phyloP scores from a whole-genome alignment of 2,329 filamentous ascomycete species.

The Xenoacremonium recifei region DNA sequence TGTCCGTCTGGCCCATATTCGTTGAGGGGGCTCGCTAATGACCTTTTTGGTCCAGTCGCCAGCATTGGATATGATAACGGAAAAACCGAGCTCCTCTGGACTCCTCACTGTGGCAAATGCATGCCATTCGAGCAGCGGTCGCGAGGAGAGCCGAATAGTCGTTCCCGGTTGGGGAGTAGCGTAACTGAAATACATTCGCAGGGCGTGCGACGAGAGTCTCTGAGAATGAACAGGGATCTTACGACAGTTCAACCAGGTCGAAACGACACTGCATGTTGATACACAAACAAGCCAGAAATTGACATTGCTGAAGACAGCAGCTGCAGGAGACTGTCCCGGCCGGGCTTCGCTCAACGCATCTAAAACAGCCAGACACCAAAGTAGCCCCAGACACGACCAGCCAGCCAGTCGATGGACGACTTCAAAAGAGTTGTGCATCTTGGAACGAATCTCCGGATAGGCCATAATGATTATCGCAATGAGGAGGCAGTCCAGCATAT shows the following conservation, averaged over 20 bases:
- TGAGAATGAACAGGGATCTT: too few relatives aligned
- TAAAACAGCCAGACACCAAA: too few relatives aligned
- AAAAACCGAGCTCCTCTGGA: constrained; percentile 50
- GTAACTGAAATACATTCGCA: constrained; percentile 66
- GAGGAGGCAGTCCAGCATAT: constrained; percentile 12
- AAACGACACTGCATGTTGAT: too few relatives aligned
- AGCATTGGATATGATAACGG: constrained; percentile 63
- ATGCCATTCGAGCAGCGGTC: constrained; percentile 66
- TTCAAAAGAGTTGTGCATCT: constrained; percentile 16
- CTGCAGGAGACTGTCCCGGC: too few relatives aligned
- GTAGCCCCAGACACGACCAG: too few relatives aligned
- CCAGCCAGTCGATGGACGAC: constrained; percentile 14
- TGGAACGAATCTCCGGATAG: constrained; percentile 11
- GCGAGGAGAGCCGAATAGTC: constrained; percentile 55
- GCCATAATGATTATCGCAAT: constrained; percentile 14
- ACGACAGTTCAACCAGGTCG: too few relatives aligned
- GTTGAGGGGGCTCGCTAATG: constrained; percentile 56
- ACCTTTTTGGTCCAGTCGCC: constrained; percentile 63
- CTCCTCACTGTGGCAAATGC: constrained; percentile 68
- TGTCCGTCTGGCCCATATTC: constrained; percentile 63
- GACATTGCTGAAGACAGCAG: too few relatives aligned
- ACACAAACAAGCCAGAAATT: too few relatives aligned
- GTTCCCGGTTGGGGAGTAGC: constrained; percentile 42
- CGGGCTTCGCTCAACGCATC: too few relatives aligned
- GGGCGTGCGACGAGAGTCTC: constrained; percentile 65